Percentiles rank a stretch among this genome's conserved stretches.
Conservation (phyloP, 192 early-diverging fungal species). For the Paraglomus brasilianum region DNA sequence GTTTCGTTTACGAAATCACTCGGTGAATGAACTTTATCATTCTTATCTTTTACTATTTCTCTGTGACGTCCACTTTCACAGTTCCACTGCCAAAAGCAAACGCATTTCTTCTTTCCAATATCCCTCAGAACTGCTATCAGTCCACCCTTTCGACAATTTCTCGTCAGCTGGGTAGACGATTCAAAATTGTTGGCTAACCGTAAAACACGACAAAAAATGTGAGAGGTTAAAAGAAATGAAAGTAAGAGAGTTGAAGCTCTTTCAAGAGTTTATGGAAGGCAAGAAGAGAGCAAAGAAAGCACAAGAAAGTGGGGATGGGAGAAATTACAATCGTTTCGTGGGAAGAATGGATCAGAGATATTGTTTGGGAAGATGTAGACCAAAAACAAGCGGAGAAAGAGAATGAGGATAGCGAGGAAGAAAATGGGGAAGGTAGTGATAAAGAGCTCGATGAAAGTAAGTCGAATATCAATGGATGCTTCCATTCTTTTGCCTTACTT, state of each 20-base stretch:
- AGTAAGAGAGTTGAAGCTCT: slow-evolving; percentile 15
- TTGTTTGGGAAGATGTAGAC: not conserved
- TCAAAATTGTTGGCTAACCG: slow-evolving; percentile 29
- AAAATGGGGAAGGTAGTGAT: not conserved
- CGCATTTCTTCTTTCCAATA: slow-evolving; percentile 27
- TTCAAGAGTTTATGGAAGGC: slow-evolving; percentile 13
- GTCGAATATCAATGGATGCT: no score
- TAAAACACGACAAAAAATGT: slow-evolving; percentile 24
- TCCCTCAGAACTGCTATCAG: slow-evolving; percentile 6
- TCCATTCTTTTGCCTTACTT: no score
- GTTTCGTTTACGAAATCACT: not conserved
- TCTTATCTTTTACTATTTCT: not conserved
- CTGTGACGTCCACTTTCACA: not conserved
- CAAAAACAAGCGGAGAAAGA: not conserved
- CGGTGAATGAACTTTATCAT: not conserved
- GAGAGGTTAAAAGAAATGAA: not conserved
- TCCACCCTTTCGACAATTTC: slow-evolving; percentile 10
- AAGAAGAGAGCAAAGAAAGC: slow-evolving; percentile 10
- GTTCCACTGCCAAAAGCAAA: slow-evolving; percentile 17
- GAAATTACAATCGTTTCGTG: slow-evolving; percentile 15
- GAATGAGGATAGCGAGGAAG: no score
- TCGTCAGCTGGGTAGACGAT: slow-evolving; percentile 29
- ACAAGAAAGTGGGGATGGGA: slow-evolving; percentile 8
- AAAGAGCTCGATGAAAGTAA: no score
- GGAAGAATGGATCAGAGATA: slow-evolving; percentile 13